Base-by-base conservation (phyloP, 257 asterid genomes). In the Penstemon newberryi region DNA sequence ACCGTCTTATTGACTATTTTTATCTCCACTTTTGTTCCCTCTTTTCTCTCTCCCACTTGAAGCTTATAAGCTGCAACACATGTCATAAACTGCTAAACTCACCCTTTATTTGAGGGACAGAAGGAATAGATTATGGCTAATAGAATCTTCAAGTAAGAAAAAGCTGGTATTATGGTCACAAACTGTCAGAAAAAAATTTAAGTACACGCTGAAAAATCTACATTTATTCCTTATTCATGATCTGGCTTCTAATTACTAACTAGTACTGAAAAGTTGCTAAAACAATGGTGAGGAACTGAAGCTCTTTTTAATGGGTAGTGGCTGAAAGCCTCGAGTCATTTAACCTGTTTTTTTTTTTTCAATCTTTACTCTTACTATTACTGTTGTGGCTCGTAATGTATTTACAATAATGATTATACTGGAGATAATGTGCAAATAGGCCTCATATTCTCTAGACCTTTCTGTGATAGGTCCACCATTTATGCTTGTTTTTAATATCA, bases 11-110 rank as follows among this genome's bases (percentile, higher is more conserved):
- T 38, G 49, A 11, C 42, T 63, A 42, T 6, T 47, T 70, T 61
- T 10, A 36, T 65, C 49, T 19, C 52, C 60, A 38, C 2, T 50
- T 13, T 8, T 25, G 25, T 33, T 52, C 56, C 19, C 25, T 43
- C 49, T 11, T 38, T 51, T 12, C 15, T 53, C 44, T 11, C 40
- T 51, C 40, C 67, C 51, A 42, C 61, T 44, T 70, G 60, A 70
- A 70, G 60, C 67, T 69, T 69, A 13, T 59, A 42, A 10, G 33
- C 33, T 25, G 33, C 33, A 25, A 25, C 33, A 25, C 33, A 25
- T 25, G 33, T 25, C 33, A 25, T 25, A 25, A 25, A 25, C 33
- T 25, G 33, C 33, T 25, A 25, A 25, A 2, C 33, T 25, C 33
- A 25, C 1, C 2, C 2, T 25, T 25, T 25, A 66, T 19, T 12